These are phyloP conservation scores for Epipyxis sp. DNA, from an alignment of 108 stramenopile genomes.

Conservation along the genomic window DNA sequence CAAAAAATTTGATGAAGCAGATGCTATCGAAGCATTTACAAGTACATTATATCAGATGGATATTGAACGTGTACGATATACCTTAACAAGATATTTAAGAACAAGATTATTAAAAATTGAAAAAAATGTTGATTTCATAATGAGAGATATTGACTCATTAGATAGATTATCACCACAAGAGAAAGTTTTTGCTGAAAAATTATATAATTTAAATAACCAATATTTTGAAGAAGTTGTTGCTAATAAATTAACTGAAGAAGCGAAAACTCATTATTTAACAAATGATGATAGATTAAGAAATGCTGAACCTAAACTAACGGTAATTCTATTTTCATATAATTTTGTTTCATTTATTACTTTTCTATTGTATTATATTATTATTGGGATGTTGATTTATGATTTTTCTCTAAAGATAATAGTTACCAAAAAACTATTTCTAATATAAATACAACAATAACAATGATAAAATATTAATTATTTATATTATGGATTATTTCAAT, in stretches of 20 bases:
- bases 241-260: neutral
- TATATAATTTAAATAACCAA: neutral
- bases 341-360: neutral
- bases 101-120: constrained; percentile 48
- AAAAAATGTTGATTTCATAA: constrained; percentile 18
- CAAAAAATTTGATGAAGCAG: neutral
- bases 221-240: constrained; percentile 1
- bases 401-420: too few species aligned
- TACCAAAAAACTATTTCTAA: too few species aligned
- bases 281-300: neutral
- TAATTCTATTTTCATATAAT: neutral
- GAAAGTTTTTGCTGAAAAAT: neutral
- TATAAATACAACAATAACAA: too few species aligned
- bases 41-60: constrained; percentile 47
- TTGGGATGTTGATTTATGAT: too few species aligned
- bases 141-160: neutral
- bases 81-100: constrained; percentile 44
- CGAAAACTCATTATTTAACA: neutral
- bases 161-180: constrained; percentile 14
- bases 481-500: neutral
- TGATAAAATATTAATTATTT: too few species aligned
- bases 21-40: constrained; percentile 38
- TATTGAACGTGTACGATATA: constrained; percentile 42
- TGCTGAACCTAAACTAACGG: neutral
- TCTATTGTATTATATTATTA: neutral